These are phyloP conservation scores for Cenchrus purpureus DNA, from an alignment of 176 grass and related monocot species.

Conservation along the genomic window DNA sequence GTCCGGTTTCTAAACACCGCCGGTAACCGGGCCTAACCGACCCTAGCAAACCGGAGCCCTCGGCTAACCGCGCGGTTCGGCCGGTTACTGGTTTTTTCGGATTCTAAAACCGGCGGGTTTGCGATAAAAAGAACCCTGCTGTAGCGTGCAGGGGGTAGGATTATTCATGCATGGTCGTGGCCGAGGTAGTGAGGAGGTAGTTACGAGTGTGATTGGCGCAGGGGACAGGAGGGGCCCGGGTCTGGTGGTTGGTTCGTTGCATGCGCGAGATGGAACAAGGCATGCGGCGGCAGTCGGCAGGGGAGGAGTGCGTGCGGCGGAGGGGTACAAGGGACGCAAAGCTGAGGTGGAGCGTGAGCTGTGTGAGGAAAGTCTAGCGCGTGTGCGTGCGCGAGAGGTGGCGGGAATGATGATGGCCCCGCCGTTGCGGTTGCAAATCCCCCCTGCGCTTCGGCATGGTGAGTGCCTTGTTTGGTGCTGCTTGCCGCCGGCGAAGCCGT, in stretches of 20 bases:
- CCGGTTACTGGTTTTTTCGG: too few species aligned
- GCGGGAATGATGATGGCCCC: constrained; percentile 13
- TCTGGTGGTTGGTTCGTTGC: neutral
- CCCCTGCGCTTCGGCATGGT: too few species aligned
- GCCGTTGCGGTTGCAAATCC: neutral
- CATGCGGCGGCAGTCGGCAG: neutral
- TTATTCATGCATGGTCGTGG: neutral
- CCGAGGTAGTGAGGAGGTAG: constrained; percentile 27
- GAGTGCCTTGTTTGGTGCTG: constrained; percentile 9
- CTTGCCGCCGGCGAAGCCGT: neutral
- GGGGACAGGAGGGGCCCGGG: neutral
- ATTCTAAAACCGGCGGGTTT: too few species aligned
- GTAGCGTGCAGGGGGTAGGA: too few species aligned
- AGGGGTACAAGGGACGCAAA: constrained; percentile 43
- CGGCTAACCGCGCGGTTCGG: too few species aligned
- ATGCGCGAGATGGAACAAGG: neutral
- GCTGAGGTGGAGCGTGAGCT: constrained; percentile 5
- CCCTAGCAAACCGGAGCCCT: too few species aligned
- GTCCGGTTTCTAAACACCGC: too few species aligned
- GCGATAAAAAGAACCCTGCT: too few species aligned
- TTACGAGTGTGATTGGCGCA: neutral
- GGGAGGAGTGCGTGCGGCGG: neutral
- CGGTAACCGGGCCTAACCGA: too few species aligned
- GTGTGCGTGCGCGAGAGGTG: neutral
- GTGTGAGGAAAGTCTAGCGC: neutral